Conservation (phyloP, 2,329 filamentous ascomycete genomes). For the Massarina eburnea region DNA sequence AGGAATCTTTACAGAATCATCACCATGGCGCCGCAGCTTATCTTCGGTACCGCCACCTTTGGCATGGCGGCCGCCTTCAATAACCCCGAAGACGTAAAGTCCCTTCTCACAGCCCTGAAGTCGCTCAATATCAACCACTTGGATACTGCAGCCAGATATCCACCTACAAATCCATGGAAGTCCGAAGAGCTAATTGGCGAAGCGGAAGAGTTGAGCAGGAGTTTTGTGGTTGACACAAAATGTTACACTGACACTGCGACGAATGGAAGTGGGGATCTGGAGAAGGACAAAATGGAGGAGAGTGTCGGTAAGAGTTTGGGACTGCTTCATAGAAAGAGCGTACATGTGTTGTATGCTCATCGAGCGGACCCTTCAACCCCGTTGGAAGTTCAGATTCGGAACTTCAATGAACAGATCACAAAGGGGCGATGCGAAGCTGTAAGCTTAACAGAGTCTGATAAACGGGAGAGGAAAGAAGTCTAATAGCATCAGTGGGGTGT, state of each 20-base stretch:
- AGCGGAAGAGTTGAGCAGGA: not conserved
- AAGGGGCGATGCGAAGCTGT: constrained; percentile 7
- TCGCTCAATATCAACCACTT: constrained; percentile 5
- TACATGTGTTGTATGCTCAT: constrained; percentile 13
- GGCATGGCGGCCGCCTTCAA: constrained; percentile 7
- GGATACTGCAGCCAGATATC: constrained; percentile 13
- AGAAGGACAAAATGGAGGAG: constrained; percentile 2
- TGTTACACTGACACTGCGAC: constrained; percentile 6
- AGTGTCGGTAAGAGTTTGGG: constrained; percentile 7
- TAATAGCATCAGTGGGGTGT: constrained; percentile 9
- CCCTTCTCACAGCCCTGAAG: constrained; percentile 8
- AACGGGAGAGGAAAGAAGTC: no score
- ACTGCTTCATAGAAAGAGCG: constrained; percentile 3
- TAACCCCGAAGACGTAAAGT: constrained; percentile 1
- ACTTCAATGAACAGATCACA: constrained; percentile 11
- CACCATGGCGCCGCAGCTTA: constrained; percentile 10
- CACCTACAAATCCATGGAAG: constrained; percentile 8
- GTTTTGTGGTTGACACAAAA: constrained; percentile 13
- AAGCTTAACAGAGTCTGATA: not conserved
- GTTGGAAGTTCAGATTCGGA: constrained; percentile 10
- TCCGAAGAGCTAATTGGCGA: constrained; percentile 11
- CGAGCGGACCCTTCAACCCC: constrained; percentile 11
- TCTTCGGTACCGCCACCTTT: constrained; percentile 12
- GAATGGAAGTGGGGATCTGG: constrained; percentile 14
- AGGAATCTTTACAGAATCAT: no score